Evolutionary conservation across 176 grass and related monocot genomes (phyloP), one percentile per base, ranked within the genome.

Genomic region (Carex littledalei): DNA sequence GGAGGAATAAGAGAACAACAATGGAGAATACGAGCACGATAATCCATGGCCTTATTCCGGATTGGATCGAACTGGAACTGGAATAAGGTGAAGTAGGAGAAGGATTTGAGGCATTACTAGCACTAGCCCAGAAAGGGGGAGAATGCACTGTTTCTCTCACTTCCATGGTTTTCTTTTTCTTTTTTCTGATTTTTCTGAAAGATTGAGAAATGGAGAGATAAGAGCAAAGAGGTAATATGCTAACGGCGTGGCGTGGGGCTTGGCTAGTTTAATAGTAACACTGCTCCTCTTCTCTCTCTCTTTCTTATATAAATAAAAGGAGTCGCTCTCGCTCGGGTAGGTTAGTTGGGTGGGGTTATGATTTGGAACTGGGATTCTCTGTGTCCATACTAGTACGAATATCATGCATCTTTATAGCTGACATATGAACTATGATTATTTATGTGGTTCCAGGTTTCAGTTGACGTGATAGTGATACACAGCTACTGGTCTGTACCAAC

Each of bases 1-100:
- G 90, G n/a, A 95, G 80, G 86, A 94, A 86, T 9, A 91, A 79
- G 15, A 98, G 59, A 34, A 93, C 73, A 7, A 92, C 83, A n/a
- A 97, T 82, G 57, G 88, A 90, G 71, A 92, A 91, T 41, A 91
- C 63, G 15, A 94, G 83, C 0, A 94, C 90, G 39, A 95, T 82
- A 21, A 85, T 68, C 93, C 91, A 95, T 14, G 94, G 89, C 80
- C 83, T 92, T 16, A 90, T 86, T 56, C 92, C 92, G 18, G 82
- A 87, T 50, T 68, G 82, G 74, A 61, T 66, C 8, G 88, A 81
- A 85, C 79, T 87, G 32, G 56, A 57, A 84, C 35, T 34, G 63
- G 85, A 15, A 85, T 84, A 88, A 65, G 72, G 18, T 18, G 68
- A 56, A 12, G 84, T 22, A 22, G 67, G 18, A 63, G 75, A 68